Conservation (phyloP, 805 yeast genomes). For the Kodamaea hsintzibuensis region DNA sequence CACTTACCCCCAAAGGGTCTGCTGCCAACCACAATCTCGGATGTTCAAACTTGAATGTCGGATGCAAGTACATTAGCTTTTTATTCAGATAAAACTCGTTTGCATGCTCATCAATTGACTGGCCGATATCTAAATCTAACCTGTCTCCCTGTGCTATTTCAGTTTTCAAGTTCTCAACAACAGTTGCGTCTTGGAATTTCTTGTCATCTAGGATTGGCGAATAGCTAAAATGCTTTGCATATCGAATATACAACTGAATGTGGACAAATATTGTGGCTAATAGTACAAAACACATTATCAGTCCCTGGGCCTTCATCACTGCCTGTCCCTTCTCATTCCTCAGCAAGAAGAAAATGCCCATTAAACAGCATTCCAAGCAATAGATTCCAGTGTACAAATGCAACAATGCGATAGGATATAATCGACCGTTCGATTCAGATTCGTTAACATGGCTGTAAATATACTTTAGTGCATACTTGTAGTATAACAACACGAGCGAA, state of each 20-base stretch:
- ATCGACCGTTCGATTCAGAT: slow-evolving; percentile 67
- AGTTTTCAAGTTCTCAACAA: background rate
- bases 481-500: slow-evolving; percentile 55
- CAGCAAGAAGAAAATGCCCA: slow-evolving; percentile 73
- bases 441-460: slow-evolving; percentile 52
- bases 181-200: slow-evolving; percentile 3
- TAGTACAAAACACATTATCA: slow-evolving; percentile 52
- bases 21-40: slow-evolving; percentile 43
- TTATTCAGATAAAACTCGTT: slow-evolving; percentile 21
- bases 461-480: slow-evolving; percentile 65
- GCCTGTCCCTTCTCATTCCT: slow-evolving; percentile 46
- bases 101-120: slow-evolving; percentile 3
- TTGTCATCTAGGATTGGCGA: slow-evolving; percentile 30
- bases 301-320: slow-evolving; percentile 49
- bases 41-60: slow-evolving; percentile 35
- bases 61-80: slow-evolving; percentile 35
- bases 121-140: background rate
- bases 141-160: background rate
- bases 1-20: slow-evolving; percentile 35
- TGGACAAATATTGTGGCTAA: slow-evolving; percentile 60
- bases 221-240: slow-evolving; percentile 27
- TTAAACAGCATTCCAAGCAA: slow-evolving; percentile 73
- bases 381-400: slow-evolving; percentile 82
- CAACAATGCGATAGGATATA: slow-evolving; percentile 72
- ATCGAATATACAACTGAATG: slow-evolving; percentile 47